Base-by-base conservation (phyloP, 2,329 filamentous ascomycete species). In the Penicillium sp. region DNA sequence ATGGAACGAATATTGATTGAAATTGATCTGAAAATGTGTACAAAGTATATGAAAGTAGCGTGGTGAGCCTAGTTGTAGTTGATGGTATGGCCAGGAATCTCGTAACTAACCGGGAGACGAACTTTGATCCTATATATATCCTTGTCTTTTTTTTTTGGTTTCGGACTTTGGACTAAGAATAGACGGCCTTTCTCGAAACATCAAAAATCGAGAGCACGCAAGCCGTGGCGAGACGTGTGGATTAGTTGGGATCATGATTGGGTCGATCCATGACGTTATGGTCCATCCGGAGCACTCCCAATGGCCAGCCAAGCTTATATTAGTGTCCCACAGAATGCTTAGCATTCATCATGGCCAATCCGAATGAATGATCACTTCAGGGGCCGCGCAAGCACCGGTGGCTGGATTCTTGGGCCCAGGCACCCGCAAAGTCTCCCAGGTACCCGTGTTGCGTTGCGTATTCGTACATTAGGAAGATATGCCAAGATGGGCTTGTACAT, bases 221-320 rank as follows among this genome's bases (percentile, higher is more conserved):
- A 63, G 34, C 19, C 13, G 62, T 66, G 63, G 63, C 65, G 47
- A 62, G 15, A 52, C 15, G 50, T 41, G 50, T 36, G 43, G 53
- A 54, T 57, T 34, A 6, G 23, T 45, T 45, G 4, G 19, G 53
- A 36, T 49, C 34, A 25, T 63, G 56, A 65, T 64, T 56, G 58
- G 58, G n/a, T 39, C 53, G 62, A 59, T 60, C 40, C 45, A 65
- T 66, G 65, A 66, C 65, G 65, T 60, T 52, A 29, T 19, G 45
- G 33, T 13, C n/a, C 55, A 47, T 25, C 44, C 19, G 19, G 10
- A n/a, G 36, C 19, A 40, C 40, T 60, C 55, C 31, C 19, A 62
- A 39, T 62, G 62, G 61, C 23, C 40, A 29, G 50, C 52, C 53
- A 48, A 51, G 33, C 53, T 41, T 45, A 51, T 6, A 23, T 51